Evolutionary conservation across 1,284 basidiomycete genomes (phyloP), one percentile per base, ranked within the genome.

Genomic region (Trichosporon coremiiforme): DNA sequence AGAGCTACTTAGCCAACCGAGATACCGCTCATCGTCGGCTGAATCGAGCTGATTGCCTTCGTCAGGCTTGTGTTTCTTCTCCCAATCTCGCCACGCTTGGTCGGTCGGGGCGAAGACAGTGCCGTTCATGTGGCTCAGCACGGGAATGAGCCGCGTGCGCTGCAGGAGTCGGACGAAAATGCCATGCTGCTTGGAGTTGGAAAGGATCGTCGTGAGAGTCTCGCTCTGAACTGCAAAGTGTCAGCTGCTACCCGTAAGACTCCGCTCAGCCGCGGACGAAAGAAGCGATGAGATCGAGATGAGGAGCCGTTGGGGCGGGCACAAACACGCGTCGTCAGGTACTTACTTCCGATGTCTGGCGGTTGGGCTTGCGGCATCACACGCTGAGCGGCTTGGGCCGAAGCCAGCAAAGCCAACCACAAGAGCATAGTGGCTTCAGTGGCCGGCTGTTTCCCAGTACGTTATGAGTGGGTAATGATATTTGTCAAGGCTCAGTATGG

Each of bases 41-140:
- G 71, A 15, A 15, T 17, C 17, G 31, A 60, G 17, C 57, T 33
- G 57, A 13, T 60, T 25, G 10, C 31, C 31, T 22, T 60, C 38
- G 29, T 72, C 70, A 1, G 77, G 76, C 15, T 65, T 64, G 71
- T 81, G 75, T 45, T 68, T 66, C 2, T 78, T 75, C 0, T 77
- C 78, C 82, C 82, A 83, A 81, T 71, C 72, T 36, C 72, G 85
- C 78, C 96, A 90, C 13, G 95, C 95, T 71, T 92, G 89, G 83
- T 99, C 95, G 17, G 93, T 98, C 0, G 97, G 97, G 0, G 97
- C 97, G 77, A 98, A 97, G 66, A 99, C 82, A 15, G 96, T 97
- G 77, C 88, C 88, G 45, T 87, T 89, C 67, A 99, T 89, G 73
- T 86, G 88, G 80, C 96, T 97, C 74, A 99, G 86, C 9, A 93